Evolutionary conservation across 2,329 filamentous ascomycete species (phyloP), one percentile per base, ranked within the genome.

Genomic region (Phyllosticta citriasiana): DNA sequence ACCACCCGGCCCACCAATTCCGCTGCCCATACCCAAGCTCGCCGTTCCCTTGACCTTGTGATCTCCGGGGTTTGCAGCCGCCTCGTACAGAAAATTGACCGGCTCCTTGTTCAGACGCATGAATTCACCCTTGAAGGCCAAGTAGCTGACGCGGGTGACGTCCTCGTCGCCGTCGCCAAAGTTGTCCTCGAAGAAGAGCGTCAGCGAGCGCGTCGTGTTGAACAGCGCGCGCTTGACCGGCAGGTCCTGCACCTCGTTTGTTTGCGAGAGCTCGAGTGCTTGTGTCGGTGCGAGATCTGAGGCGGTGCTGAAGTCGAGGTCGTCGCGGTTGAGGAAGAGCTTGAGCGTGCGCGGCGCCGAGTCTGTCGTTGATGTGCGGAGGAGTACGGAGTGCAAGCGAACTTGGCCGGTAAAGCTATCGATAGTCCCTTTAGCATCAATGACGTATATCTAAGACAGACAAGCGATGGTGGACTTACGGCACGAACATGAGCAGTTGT

Each of bases 41-140:
- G 70, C 71, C 0, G 78, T 77, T 24, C 70, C 70, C 55, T 75
- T 73, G 62, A 74, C 65, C 76, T 82, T 84, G 76, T 99, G 94
- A 76, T 99, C 94, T 55, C 78, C 84, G 12, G 93, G 94, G 73
- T 97, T 96, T 40, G 94, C 88, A 26, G 93, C 93, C 19, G 91
- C 88, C 81, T 99, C 94, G 74, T 97, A 99, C 63, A 96, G 69
- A 67, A 97, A 93, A 67, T 88, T 91, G 6, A 88, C 79, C 0
- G 94, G 91, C 71, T 93, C 90, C 60, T 88, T 82, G 55, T 88
- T 94, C 69, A 96, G 75, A 72, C 86, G 85, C 83, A 94, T 94
- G 81, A 91, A 97, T 75, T 96, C 90, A 25, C 94, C 94, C 76
- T 90, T 92, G 79, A 99, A 97, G 0, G 89, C 94, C 61, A 97